phyloP scores from a whole-genome alignment of 73 alveolate species.

The Paramecium octaurelia region DNA sequence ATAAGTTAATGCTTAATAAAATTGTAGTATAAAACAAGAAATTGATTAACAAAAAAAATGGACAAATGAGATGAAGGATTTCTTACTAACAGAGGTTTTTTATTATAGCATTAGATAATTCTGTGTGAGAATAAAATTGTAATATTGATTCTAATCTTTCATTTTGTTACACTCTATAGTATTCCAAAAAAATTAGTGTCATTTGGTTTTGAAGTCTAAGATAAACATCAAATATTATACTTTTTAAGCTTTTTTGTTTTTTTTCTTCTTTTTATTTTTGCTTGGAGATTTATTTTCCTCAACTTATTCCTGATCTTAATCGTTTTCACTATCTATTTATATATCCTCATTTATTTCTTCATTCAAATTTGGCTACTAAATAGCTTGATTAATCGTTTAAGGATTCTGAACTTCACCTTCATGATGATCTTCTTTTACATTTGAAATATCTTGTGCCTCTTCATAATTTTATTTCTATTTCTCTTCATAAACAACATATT shows the following conservation, averaged over 20 bases:
- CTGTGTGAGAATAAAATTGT: background rate
- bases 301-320: background rate
- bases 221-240: background rate
- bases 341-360: background rate
- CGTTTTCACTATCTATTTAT: background rate
- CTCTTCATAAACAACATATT: background rate
- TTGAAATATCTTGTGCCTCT: background rate
- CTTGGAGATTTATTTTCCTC: background rate
- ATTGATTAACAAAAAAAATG: background rate
- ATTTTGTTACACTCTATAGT: background rate
- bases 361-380: background rate
- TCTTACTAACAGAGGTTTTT: background rate
- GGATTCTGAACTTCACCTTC: background rate
- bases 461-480: background rate
- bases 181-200: background rate
- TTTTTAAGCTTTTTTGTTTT: background rate
- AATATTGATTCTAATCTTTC: background rate
- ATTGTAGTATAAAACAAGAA: background rate
- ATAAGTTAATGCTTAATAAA: background rate
- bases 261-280: background rate
- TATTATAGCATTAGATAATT: background rate
- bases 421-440: background rate
- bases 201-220: background rate
- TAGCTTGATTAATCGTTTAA: background rate
- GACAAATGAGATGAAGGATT: background rate